Base-by-base conservation (phyloP, 1,139 yeast species). In the Suhomyces anneliseae region DNA sequence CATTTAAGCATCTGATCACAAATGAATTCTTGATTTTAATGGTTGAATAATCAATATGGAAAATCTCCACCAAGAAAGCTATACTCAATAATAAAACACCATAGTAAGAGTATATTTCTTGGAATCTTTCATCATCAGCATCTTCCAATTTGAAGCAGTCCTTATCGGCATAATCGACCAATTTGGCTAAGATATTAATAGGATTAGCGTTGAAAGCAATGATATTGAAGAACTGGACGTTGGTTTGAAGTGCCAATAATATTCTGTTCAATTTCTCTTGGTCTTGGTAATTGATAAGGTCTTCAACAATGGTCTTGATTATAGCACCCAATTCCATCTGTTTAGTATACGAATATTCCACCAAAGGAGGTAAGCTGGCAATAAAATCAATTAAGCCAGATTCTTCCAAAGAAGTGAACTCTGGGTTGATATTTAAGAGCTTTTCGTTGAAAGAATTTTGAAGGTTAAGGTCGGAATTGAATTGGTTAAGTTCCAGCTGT, bases 61-160 rank as follows among this genome's bases (percentile, higher is more conserved):
- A 85, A 27, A 76, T 68, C 42, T 68, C 68, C 6, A 75, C 64
- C 7, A 81, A 65, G 29, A 76, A 64, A 14, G 78, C 68, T 4
- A 84, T 65, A 39, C 84, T 74, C 37, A 85, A 62, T 26, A 85
- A 57, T 2, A 82, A 65, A 14, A 79, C 70, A 0, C 95, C 92
- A 61, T 85, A 82, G 45, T 85, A 83, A 1, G 87, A 72, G 58
- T 83, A 87, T n/a, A 73, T 63, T 34, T 87, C 93, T 59, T 85
- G 93, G 55, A 81, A 80, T 56, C 83, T 81, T 43, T 78, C 74
- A 43, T 77, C 82, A 43, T 77, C 82, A 40, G 78, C 84, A 19
- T 74, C 77, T 38, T 70, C 78, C 27, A 63, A 59, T 39, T 58
- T 61, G 46, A 72, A 73, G 7, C 59, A 50, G 34, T 71, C 71